These are phyloP conservation scores for Linum lewisii DNA, from an alignment of 345 rosid species.

Conservation along the genomic window DNA sequence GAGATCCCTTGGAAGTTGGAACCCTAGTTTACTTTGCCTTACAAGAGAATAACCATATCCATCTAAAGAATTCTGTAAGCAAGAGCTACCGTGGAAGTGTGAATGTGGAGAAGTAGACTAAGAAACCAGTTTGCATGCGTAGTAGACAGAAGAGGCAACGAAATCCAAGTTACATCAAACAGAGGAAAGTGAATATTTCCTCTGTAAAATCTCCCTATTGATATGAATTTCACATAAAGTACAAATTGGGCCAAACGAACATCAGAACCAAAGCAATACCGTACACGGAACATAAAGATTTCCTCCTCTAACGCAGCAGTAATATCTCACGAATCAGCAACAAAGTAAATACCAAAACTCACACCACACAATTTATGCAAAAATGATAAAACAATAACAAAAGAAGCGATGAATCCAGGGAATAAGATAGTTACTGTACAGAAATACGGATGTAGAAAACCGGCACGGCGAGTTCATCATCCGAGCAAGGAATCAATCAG, in stretches of 20 bases:
- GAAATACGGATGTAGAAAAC: too few relatives aligned
- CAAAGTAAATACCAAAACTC: background rate
- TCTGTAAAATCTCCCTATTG: background rate
- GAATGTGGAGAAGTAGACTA: background rate
- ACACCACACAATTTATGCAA: background rate
- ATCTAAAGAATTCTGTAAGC: background rate
- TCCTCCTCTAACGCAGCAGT: background rate
- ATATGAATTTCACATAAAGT: too few relatives aligned
- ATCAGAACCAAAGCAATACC: background rate
- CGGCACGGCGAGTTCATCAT: background rate
- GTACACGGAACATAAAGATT: background rate
- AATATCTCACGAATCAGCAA: background rate
- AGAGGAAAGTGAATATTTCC: background rate
- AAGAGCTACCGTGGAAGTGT: background rate
- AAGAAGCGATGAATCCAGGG: background rate
- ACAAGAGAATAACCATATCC: background rate
- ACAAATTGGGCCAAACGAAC: too few relatives aligned
- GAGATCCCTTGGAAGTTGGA: background rate
- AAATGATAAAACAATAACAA: too few relatives aligned
- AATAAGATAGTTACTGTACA: background rate
- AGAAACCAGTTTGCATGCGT: background rate
- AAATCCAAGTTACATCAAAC: background rate
- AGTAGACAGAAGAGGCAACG: background rate
- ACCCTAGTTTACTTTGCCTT: background rate
- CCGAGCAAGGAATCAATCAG: slow-evolving; percentile 30